Evolutionary conservation across 805 yeast species (phyloP), one percentile per base, ranked within the genome.

Genomic region (Barnettozyma botsteinii): DNA sequence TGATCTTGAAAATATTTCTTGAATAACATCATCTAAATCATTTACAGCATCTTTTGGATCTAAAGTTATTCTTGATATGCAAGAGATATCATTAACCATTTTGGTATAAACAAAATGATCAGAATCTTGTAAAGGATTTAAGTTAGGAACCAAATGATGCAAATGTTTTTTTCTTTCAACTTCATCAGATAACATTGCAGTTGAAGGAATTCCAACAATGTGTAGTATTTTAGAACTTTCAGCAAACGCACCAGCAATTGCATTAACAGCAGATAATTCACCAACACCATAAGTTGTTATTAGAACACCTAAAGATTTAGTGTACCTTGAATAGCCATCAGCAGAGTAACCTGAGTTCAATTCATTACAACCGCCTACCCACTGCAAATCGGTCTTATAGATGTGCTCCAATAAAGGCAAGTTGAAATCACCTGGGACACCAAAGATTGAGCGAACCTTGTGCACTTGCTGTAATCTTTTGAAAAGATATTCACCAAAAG

Each of bases 351-450:
- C 93, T 4, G 93, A 81, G 56, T 88, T 89, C 48, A 88, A 70
- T 64, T 88, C 97, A 56, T 88, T 88, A 65, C 95, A 85, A 45
- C 79, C 77, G 19, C 95, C 95, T 35, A 85, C 69, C 85, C 94
- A 87, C 38, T 75, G 63, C 50, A 82, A 57, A 9, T 66, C 67
- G 31, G 60, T 67, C 8, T 73, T 62, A 53, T 84, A 80, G 33
- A 83, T 57, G 53, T 81, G 77, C 57, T 85, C 95, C 51, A 85
- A 64, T 19, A 85, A 63, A 6, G 72, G 69, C 47, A 82, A 61
- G 57, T 82, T 81, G 64, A 79, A 83, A 52, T 83, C 89, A 24
- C 91, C 93, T 1, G 91, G 89, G 19, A 83, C 85, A 37, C 89
- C 89, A 60, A 83, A 83, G 11, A 81, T 62, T 1, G 85, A 72